phyloP scores from a whole-genome alignment of 1,284 basidiomycete species.

The Volvariella volvacea region DNA sequence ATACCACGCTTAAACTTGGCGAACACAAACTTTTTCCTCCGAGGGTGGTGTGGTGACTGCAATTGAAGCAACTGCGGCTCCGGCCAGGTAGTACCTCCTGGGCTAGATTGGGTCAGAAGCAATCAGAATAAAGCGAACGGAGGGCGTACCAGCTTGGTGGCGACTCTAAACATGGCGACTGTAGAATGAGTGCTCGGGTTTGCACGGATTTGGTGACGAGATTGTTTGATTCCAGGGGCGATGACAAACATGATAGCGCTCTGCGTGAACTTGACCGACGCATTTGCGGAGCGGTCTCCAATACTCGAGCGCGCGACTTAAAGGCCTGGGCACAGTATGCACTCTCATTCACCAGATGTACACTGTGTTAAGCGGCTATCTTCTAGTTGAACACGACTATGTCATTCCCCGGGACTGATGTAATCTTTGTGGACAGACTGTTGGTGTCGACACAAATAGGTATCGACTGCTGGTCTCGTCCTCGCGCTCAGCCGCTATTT shows the following conservation, averaged over 20 bases:
- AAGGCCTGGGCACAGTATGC: no score
- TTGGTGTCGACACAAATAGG: constrained; percentile 32
- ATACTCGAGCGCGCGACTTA: no score
- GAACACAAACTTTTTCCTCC: not conserved
- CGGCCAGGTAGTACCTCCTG: not conserved
- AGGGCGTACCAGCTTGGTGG: not conserved
- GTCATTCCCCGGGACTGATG: constrained; percentile 20
- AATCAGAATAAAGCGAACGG: not conserved
- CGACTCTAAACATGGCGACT: not conserved
- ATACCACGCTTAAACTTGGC: not conserved
- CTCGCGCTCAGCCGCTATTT: constrained; percentile 34
- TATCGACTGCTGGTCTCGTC: constrained; percentile 41
- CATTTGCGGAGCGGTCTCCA: no score
- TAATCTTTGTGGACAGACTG: constrained; percentile 36
- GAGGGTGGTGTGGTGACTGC: not conserved
- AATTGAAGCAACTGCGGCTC: not conserved
- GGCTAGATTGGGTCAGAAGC: not conserved
- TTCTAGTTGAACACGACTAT: no score
- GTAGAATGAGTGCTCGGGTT: not conserved
- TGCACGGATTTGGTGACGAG: not conserved
- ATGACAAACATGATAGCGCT: not conserved
- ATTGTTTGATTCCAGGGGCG: not conserved
- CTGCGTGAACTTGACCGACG: no score
- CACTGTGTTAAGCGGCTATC: no score
- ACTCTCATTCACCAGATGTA: no score